Conservation (phyloP, 106 monocot species). For the Agapanthus africanus region DNA sequence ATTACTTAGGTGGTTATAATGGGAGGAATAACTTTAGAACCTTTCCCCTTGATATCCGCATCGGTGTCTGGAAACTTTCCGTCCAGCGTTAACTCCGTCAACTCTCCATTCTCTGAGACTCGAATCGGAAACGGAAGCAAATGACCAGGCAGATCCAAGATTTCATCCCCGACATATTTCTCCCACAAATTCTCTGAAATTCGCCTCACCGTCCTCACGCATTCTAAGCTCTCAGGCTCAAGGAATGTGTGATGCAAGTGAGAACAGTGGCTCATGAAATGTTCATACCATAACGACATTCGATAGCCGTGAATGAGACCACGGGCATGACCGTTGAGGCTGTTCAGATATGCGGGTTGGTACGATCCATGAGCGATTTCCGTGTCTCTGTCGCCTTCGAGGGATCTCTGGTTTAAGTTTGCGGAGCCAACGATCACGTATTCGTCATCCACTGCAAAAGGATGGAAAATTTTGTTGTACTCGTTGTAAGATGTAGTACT, state of each 20-base stretch:
- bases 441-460: constrained; percentile 59
- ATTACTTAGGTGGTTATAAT: constrained; percentile 34
- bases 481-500: not conserved
- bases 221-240: constrained; percentile 52
- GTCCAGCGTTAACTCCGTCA: constrained; percentile 31
- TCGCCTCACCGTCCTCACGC: constrained; percentile 33
- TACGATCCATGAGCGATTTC: constrained; percentile 62
- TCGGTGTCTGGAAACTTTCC: constrained; percentile 51
- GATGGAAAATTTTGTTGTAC: not conserved
- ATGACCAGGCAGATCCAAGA: constrained; percentile 55
- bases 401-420: constrained; percentile 68
- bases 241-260: constrained; percentile 15
- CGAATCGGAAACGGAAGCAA: constrained; percentile 50
- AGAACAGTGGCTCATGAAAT: constrained; percentile 35
- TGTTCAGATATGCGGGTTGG: constrained; percentile 46
- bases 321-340: constrained; percentile 9
- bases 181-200: constrained; percentile 36
- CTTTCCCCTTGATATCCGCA: constrained; percentile 36
- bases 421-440: constrained; percentile 74
- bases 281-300: constrained; percentile 73
- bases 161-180: constrained; percentile 27
- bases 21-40: constrained; percentile 22
- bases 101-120: constrained; percentile 34
- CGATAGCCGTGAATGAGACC: constrained; percentile 41
- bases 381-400: constrained; percentile 53